Evolutionary conservation across 2,329 filamentous ascomycete species (phyloP), one percentile per base, ranked within the genome.

Genomic region (Colletotrichum costaricense): DNA sequence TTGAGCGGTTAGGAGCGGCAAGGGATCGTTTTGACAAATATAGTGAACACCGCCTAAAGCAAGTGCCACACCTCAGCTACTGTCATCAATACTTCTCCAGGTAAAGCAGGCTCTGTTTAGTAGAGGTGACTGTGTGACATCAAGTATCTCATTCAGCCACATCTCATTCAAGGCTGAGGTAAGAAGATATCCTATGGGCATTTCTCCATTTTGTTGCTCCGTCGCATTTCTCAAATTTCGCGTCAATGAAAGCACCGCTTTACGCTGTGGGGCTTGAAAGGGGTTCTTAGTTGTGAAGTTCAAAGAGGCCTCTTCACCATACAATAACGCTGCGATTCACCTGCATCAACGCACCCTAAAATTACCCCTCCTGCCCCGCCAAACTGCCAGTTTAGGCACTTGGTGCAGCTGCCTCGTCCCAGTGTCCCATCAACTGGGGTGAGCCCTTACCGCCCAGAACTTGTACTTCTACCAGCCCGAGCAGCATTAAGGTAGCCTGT

Each of bases 291-390:
- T 35, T 35, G 11, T 35, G 55, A 67, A 63, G 62, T 54, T 55
- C 30, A 35, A 64, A 56, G 46, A 54, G 59, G 66, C 60, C 54
- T 60, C 46, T 35, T 49, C 56, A 55, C 65, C 64, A 30, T 54
- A 64, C 65, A 52, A 19, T 28, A 55, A 46, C 35, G 38, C 33
- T 65, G 60, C 67, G 46, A 59, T 57, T 60, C 49, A 62, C 56
- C 67, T 65, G 60, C 55, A 67, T 63, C 63, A 66, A 63, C 55
- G 60, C 54, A 59, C 72, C 54, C 72, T 72, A 72, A 63, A 74
- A 72, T 67, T 72, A 74, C 72, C 72, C 72, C 72, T 72, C 72
- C 60, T 74, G 68, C 68, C 72, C 71, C 70, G 66, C 70, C 59
- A 73, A 64, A 70, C 70, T 69, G 26, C 70, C 60, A 46, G 64